Conservation (phyloP, 768 basidiomycete species). For the Podaxis sp. region DNA sequence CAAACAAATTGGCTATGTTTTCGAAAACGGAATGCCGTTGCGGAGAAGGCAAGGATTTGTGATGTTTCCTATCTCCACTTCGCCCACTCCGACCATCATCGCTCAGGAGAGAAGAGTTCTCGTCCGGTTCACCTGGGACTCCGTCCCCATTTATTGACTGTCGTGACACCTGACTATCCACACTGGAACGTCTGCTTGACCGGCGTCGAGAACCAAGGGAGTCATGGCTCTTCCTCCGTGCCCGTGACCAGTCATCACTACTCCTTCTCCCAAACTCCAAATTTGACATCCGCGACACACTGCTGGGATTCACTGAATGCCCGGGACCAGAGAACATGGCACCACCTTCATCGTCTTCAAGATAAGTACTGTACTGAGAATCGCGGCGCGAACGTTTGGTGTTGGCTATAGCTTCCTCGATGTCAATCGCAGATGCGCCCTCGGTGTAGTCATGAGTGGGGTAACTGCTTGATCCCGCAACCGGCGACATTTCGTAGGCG, state of each 20-base stretch:
- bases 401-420: constrained; percentile 56
- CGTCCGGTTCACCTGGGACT: constrained; percentile 25
- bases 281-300: constrained; percentile 77
- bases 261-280: constrained; percentile 52
- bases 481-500: constrained; percentile 40
- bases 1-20: constrained; percentile 68
- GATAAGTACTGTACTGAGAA: constrained; percentile 60
- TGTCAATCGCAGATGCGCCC: constrained; percentile 77
- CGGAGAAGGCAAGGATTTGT: constrained; percentile 34
- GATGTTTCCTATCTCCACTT: constrained; percentile 18
- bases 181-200: constrained; percentile 42
- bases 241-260: constrained; percentile 51
- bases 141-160: constrained; percentile 37
- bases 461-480: constrained; percentile 32
- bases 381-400: constrained; percentile 56
- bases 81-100: constrained; percentile 25
- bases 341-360: constrained; percentile 59
- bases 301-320: constrained; percentile 71
- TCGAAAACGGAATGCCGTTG: constrained; percentile 52
- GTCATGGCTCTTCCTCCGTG: constrained; percentile 51
- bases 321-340: constrained; percentile 79
- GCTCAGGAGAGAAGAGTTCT: constrained; percentile 25
- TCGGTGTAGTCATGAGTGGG: constrained; percentile 74
- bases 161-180: constrained; percentile 42
- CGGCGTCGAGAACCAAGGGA: constrained; percentile 28